Conservation (phyloP, 306 rosid species). For the Cicer cuneatum region DNA sequence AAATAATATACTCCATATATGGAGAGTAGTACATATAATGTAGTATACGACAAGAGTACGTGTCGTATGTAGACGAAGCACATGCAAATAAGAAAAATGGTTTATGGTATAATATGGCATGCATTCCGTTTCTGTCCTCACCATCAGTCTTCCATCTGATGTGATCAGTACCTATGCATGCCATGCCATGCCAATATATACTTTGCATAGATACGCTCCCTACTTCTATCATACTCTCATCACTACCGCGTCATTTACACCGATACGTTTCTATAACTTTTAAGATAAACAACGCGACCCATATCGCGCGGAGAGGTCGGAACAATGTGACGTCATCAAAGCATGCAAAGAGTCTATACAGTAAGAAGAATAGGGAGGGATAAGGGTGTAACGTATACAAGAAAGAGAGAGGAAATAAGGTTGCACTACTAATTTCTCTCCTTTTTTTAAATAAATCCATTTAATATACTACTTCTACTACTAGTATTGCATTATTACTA, state of each 20-base stretch:
- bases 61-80: not conserved
- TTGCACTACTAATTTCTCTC: too few relatives aligned
- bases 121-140: constrained; percentile 60
- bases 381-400: too few relatives aligned
- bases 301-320: constrained; percentile 16
- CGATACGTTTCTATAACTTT: rapidly evolving
- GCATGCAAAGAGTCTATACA: constrained; percentile 52
- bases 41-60: not conserved
- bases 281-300: not conserved
- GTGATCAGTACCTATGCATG: constrained; percentile 68
- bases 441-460: too few relatives aligned
- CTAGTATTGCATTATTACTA: too few relatives aligned
- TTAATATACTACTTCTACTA: too few relatives aligned
- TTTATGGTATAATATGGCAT: constrained; percentile 57
- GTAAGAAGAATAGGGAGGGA: not conserved
- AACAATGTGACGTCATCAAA: constrained; percentile 49
- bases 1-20: too few relatives aligned
- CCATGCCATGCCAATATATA: constrained; percentile 85
- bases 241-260: not conserved
- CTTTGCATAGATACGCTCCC: constrained; percentile 58
- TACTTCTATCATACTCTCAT: not conserved
- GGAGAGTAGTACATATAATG: too few relatives aligned
- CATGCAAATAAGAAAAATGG: constrained; percentile 8
- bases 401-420: too few relatives aligned
- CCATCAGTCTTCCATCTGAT: constrained; percentile 43